Evolutionary conservation across 1,284 basidiomycete species (phyloP).

Genomic region (Cystobasidium slooffiae): DNA sequence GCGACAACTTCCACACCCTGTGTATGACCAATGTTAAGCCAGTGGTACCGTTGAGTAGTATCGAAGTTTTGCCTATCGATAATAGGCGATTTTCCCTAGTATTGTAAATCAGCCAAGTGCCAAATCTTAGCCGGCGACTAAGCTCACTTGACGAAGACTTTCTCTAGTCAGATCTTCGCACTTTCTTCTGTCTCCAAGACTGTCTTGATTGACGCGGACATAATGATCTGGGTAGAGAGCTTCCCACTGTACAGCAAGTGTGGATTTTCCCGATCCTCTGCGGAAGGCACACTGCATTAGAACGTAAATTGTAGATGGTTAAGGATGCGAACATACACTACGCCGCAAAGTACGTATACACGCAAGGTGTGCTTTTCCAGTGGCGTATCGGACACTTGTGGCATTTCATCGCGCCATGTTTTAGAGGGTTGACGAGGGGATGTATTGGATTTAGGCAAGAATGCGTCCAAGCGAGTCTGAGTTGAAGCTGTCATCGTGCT

Average conservation of each 20-base stretch:
- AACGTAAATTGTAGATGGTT: background rate
- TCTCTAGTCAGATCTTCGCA: constrained; percentile 33
- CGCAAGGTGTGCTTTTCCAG: constrained; percentile 10
- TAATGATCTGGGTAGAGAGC: constrained; percentile 38
- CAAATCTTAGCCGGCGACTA: background rate
- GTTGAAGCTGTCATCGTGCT: constrained; percentile 3
- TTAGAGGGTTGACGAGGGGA: constrained; percentile 43
- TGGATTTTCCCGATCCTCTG: constrained; percentile 50
- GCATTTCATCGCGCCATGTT: constrained; percentile 58
- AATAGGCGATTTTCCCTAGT: constrained; percentile 47
- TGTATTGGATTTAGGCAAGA: constrained; percentile 19
- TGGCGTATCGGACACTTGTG: constrained; percentile 5
- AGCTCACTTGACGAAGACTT: constrained; percentile 19
- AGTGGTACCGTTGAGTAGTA: constrained; percentile 46
- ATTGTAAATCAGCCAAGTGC: background rate
- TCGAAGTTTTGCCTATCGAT: constrained; percentile 54
- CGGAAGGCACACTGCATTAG: background rate
- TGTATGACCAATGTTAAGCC: constrained; percentile 49
- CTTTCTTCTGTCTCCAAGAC: constrained; percentile 35
- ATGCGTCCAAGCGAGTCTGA: constrained; percentile 37
- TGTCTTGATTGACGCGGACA: constrained; percentile 48
- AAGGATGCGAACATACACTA: constrained; percentile 13
- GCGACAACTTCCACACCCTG: constrained; percentile 46
- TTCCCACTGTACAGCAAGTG: constrained; percentile 43
- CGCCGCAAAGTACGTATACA: constrained; percentile 36